Percentiles rank a stretch among this genome's conserved stretches.
Conservation (phyloP, 768 basidiomycete species). For the Suillus weaverae region DNA sequence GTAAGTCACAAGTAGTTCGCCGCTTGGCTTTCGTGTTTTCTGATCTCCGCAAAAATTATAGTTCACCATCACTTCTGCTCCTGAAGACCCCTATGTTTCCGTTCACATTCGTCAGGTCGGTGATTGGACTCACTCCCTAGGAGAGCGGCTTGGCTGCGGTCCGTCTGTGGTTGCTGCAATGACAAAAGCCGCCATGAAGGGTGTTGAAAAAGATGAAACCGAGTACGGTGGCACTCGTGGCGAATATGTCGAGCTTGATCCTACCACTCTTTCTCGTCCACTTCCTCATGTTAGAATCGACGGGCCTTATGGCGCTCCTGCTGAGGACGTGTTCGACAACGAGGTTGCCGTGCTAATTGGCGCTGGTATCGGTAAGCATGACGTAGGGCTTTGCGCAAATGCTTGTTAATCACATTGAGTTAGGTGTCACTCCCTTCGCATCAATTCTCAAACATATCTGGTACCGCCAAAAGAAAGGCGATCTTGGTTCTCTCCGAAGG, state of each 20-base stretch:
- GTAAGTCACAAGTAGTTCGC: constrained; percentile 45
- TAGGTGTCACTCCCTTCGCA: constrained; percentile 91
- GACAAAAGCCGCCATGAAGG: constrained; percentile 78
- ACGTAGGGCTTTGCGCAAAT: neutral
- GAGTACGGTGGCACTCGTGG: constrained; percentile 55
- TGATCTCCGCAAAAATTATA: constrained; percentile 25
- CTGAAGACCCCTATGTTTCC: constrained; percentile 90
- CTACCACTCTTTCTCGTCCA: constrained; percentile 42
- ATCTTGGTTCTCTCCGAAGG: constrained; percentile 75
- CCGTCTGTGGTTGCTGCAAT: constrained; percentile 74
- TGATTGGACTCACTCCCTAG: constrained; percentile 82
- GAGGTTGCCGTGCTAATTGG: constrained; percentile 92
- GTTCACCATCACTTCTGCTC: constrained; percentile 95
- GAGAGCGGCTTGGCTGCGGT: constrained; percentile 82
- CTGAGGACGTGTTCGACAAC: constrained; percentile 84
- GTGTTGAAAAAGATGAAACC: constrained; percentile 59
- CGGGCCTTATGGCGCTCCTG: constrained; percentile 91
- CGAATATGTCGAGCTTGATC: constrained; percentile 79
- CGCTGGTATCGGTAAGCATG: constrained; percentile 80
- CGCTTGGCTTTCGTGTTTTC: neutral
- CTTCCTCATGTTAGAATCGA: constrained; percentile 79
- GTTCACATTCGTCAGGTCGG: constrained; percentile 94
- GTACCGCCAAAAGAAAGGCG: constrained; percentile 83
- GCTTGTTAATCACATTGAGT: constrained; percentile 5
- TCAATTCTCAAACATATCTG: constrained; percentile 95